phyloP scores from a whole-genome alignment of 2,329 filamentous ascomycete species.

The Stylonectria norvegica region DNA sequence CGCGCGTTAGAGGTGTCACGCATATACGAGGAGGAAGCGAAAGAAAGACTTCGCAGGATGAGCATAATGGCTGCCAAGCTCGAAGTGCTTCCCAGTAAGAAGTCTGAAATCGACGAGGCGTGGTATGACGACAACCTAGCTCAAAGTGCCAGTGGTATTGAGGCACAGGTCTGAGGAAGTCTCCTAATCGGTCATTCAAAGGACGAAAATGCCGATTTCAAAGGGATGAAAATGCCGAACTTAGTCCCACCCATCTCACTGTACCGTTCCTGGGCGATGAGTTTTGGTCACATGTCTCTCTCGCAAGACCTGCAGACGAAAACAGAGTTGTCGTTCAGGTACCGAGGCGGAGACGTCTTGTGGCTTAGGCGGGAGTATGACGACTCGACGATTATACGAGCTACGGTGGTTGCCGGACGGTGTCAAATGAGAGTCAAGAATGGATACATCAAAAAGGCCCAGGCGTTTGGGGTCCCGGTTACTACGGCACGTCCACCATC shows the following conservation, averaged over 20 bases:
- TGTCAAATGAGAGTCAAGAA: constrained; percentile 12
- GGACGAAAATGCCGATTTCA: too few species aligned
- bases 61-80: constrained; percentile 73
- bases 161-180: constrained; percentile 8
- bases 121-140: constrained; percentile 38
- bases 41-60: constrained; percentile 73
- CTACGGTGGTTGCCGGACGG: neutral
- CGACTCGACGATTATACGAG: too few species aligned
- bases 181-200: neutral
- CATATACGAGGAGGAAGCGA: constrained; percentile 70
- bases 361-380: too few species aligned
- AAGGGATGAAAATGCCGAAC: too few species aligned
- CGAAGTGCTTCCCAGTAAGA: constrained; percentile 50
- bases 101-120: constrained; percentile 28
- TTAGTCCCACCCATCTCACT: too few species aligned
- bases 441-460: constrained; percentile 13
- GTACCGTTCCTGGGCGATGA: too few species aligned
- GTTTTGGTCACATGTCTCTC: too few species aligned
- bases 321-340: too few species aligned
- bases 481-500: constrained; percentile 17
- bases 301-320: too few species aligned
- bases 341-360: too few species aligned
- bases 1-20: constrained; percentile 65
- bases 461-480: constrained; percentile 25
- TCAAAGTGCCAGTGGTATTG: constrained; percentile 10